Evolutionary conservation across 495 filamentous ascomycete genomes (phyloP).

Genomic region (Penicillium bovifimosum): DNA sequence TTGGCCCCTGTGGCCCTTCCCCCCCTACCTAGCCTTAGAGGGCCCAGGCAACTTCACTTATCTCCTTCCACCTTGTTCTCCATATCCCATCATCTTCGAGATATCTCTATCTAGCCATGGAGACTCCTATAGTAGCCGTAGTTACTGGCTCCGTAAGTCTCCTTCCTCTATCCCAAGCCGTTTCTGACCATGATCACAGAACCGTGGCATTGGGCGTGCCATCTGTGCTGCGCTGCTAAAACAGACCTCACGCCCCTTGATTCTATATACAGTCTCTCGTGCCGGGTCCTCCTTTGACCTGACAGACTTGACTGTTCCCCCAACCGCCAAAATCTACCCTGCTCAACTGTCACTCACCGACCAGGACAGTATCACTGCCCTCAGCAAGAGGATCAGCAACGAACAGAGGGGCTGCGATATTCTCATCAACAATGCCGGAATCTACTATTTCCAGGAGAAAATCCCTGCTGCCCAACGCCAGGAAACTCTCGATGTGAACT

Average conservation of each 20-base stretch:
- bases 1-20: not conserved
- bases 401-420: not conserved
- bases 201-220: slow-evolving; percentile 1
- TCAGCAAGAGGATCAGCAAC: not conserved
- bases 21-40: no score
- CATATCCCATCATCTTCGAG: not conserved
- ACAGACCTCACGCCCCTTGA: not conserved
- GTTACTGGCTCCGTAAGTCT: not conserved
- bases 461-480: not conserved
- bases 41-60: no score
- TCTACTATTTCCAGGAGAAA: not conserved
- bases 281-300: not conserved
- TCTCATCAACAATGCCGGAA: slow-evolving; percentile 3
- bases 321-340: not conserved
- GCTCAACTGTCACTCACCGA: not conserved
- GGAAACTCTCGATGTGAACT: slow-evolving; percentile 1
- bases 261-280: not conserved
- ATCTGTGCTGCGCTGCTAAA: not conserved
- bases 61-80: no score
- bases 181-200: slow-evolving; percentile 15
- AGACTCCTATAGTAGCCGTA: not conserved
- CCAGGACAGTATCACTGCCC: not conserved
- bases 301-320: not conserved
- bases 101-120: not conserved
- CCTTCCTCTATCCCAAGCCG: no score